A percentile compares a stretch with the other conserved stretches of the same genome.
phyloP scores from a whole-genome alignment of 805 yeast genomes.

The Helenozyma baotianmanensis region DNA sequence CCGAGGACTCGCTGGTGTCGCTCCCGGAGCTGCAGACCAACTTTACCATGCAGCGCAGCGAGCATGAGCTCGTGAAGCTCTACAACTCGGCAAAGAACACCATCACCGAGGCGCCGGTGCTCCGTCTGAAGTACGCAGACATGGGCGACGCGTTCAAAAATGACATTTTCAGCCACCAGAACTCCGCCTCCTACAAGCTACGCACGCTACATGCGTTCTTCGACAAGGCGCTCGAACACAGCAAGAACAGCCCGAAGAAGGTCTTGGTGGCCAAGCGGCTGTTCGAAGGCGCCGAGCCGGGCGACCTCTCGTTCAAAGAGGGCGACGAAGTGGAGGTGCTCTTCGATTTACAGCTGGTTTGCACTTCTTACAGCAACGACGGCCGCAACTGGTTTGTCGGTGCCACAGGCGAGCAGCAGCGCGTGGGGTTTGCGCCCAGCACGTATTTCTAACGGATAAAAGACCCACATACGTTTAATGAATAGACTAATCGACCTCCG shows the following conservation, averaged over 20 bases:
- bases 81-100: constrained; percentile 34
- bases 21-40: neutral
- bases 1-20: constrained; percentile 2
- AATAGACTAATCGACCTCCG: constrained; percentile 33
- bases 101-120: constrained; percentile 27
- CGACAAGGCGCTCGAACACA: constrained; percentile 9
- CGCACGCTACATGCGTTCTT: constrained; percentile 22
- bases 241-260: constrained; percentile 5
- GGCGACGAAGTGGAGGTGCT: constrained; percentile 33
- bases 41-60: constrained; percentile 5
- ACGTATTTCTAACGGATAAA: constrained; percentile 8
- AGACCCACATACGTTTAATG: no score
- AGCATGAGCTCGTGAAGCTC: constrained; percentile 19
- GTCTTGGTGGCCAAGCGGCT: constrained; percentile 16
- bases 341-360: constrained; percentile 25
- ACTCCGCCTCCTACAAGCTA: constrained; percentile 24
- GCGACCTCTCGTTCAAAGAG: constrained; percentile 32
- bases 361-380: constrained; percentile 16
- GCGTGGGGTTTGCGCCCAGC: constrained; percentile 37
- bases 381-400: constrained; percentile 34
- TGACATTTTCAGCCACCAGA: constrained; percentile 1
- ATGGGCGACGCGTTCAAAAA: neutral
- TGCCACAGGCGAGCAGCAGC: constrained; percentile 11
- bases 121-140: constrained; percentile 2
- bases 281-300: constrained; percentile 31